Evolutionary conservation across 306 rosid genomes (phyloP), one percentile per base, ranked within the genome.

Genomic region (Cicer judaicum): DNA sequence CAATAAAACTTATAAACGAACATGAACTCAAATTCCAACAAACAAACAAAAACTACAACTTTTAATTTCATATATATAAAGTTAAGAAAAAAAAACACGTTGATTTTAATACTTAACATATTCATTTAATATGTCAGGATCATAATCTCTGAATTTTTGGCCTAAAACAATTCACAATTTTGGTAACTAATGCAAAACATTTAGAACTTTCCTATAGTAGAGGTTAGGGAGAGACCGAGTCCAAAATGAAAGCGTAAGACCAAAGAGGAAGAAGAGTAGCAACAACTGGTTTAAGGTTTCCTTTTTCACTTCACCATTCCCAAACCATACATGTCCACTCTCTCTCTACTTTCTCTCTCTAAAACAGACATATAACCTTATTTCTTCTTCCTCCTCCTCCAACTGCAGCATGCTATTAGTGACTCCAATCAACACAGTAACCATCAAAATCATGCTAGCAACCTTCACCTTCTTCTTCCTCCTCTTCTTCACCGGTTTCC

Each of bases 401-500:
- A 80, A 74, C 72, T 86, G 12, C 70, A 81, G 73, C 73, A 90
- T 92, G 98, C 88, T 62, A 5, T 67, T 82, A 13, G 70, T 82
- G 70, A 82, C 87, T n/a, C 65, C 82, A 89, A 74, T 85, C 72
- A 76, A 81, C 81, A 76, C 86, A 60, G 42, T 84, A 77, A 65
- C 90, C 59, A 68, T 89, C 80, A 74, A 80, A 6, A 78, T 77
- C 76, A 80, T 90, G 89, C 57, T 87, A 59, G 80, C 74, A 55
- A 79, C 74, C 29, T 79, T 87, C 88, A 44, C 83, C 56, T 79
- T 90, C 75, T 79, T 90, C 75, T 78, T 88, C 83, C 21, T 94
- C 63, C 82, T 94, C 77, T 77, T 90, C 84, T 48, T 92, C 87
- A 75, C 89, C 11, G 88, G 94, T 53, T 70, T 87, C 72, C 72